Evolutionary conservation across 208 protist species (phyloP).

Genomic region (Acanthamoeba rhysodes): DNA sequence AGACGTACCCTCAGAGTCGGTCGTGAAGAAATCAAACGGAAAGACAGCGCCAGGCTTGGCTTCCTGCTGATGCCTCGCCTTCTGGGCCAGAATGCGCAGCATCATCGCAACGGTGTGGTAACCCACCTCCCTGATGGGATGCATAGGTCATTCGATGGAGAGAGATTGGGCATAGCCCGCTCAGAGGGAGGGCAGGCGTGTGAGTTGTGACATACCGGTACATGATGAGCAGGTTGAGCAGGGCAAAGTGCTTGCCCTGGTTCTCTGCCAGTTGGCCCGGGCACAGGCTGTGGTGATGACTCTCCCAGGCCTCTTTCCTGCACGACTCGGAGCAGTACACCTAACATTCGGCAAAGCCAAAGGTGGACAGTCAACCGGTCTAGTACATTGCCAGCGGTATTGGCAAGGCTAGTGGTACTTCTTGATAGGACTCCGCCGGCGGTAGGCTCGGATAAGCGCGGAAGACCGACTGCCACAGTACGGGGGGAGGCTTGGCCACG

Average conservation of each 20-base stretch:
- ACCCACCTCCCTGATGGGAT: conserved; percentile 35
- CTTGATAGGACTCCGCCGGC: background rate
- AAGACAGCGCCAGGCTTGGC: background rate
- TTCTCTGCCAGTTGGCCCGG: background rate
- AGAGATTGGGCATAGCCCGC: background rate
- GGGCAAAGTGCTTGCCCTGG: background rate
- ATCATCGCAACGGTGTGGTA: conserved; percentile 4
- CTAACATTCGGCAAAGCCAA: background rate
- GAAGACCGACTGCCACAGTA: conserved; percentile 41
- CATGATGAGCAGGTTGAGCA: conserved; percentile 34
- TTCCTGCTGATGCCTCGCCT: background rate
- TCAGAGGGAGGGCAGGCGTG: too few species aligned
- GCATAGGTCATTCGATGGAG: background rate
- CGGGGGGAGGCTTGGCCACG: background rate
- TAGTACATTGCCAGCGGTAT: too few species aligned
- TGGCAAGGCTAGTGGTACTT: background rate
- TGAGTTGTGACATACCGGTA: background rate
- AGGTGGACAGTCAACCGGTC: background rate
- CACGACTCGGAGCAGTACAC: conserved; percentile 22
- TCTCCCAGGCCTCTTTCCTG: conserved; percentile 49
- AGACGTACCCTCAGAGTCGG: background rate
- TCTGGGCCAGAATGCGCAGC: conserved; percentile 7
- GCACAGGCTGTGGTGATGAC: conserved; percentile 8
- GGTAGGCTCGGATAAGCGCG: background rate
- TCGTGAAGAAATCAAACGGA: conserved; percentile 35